Percentiles rank a stretch among this genome's conserved stretches.
These are phyloP conservation scores for Osmanthus fragrans DNA, from an alignment of 257 asterid genomes.

Conservation along the genomic window DNA sequence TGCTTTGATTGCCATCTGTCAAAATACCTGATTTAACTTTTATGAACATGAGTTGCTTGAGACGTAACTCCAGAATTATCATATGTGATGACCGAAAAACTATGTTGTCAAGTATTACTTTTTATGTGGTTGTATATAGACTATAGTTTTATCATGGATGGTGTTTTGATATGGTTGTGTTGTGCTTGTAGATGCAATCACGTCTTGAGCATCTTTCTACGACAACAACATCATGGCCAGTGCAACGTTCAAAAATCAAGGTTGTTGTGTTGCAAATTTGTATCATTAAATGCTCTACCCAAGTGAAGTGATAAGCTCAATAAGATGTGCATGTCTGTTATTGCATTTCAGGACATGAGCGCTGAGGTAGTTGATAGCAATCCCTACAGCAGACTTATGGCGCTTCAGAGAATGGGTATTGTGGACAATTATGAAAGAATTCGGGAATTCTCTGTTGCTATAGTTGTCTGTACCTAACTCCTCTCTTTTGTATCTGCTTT, in stretches of 20 bases:
- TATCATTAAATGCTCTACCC: slow-evolving; percentile 1
- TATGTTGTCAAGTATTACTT: neutral
- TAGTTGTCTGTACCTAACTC: slow-evolving; percentile 65
- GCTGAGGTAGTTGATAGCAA: slow-evolving; percentile 97
- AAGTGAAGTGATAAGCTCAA: neutral
- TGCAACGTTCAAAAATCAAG: slow-evolving; percentile 76
- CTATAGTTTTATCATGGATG: neutral
- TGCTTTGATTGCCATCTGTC: neutral
- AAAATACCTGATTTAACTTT: neutral
- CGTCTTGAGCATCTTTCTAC: slow-evolving; percentile 50
- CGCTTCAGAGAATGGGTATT: slow-evolving; percentile 98
- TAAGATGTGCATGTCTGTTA: neutral
- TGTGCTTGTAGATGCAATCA: slow-evolving; percentile 54
- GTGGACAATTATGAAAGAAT: slow-evolving; percentile 90
- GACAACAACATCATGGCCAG: slow-evolving; percentile 43
- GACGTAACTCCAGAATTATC: neutral
- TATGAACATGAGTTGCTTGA: neutral
- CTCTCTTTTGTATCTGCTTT: slow-evolving; percentile 4
- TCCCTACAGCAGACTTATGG: slow-evolving; percentile 98
- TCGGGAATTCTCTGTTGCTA: slow-evolving; percentile 85
- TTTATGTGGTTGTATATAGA: neutral
- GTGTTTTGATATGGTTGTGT: slow-evolving; percentile 13
- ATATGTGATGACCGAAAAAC: neutral
- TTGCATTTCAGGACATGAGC: slow-evolving; percentile 71
- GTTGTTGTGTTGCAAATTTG: slow-evolving; percentile 31